Base-by-base conservation (phyloP, 164 flowering plant genomes). In the Nymphaea thermarum region DNA sequence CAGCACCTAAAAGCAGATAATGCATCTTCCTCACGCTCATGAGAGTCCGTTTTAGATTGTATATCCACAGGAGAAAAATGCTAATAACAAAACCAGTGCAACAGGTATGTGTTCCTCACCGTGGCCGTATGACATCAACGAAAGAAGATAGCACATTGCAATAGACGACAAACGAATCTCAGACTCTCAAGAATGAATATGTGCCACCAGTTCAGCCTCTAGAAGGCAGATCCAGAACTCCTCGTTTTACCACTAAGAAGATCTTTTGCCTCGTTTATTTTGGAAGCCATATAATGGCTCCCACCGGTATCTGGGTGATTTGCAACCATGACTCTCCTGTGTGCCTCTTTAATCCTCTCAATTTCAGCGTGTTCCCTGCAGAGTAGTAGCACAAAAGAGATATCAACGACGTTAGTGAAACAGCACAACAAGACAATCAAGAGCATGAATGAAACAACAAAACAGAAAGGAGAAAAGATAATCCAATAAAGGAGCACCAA, bases 261-360 rank as follows among this genome's bases (percentile, higher is more conserved):
- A n/a, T 79, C 80, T 66, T 75, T 81, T 3, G 84, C 84, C 67
- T 81, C 84, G 12, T 79, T 79, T 42, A 81, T 71, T 71, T 81
- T 81, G 0, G 71, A 60, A 73, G 82, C 80, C 43, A 81, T 79
- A 74, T 79, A 79, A 62, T 71, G 74, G 71, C 79, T 81, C 3
- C 84, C 84, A 25, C 82, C 84, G 41, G 65, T 36, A 43, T 80
- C 81, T 17, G 83, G 85, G 64, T 82, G 85, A 73, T 80, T 82
- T 16, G 74, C 81, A 47, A 77, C 69, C 81, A 80, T 82, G 67
- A 80, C 82, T 71, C 77, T 79, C 66, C 80, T 71, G 63, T 82
- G 82, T 43, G 86, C 83, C 61, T 78, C 82, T 71, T 76, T 80
- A 5, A 82, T 71, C 80, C 81, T 80, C 55, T 80, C 98, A 3